Evolutionary conservation across 352 stramenopile species (phyloP).

Genomic region (Phytopythium sindhum): DNA sequence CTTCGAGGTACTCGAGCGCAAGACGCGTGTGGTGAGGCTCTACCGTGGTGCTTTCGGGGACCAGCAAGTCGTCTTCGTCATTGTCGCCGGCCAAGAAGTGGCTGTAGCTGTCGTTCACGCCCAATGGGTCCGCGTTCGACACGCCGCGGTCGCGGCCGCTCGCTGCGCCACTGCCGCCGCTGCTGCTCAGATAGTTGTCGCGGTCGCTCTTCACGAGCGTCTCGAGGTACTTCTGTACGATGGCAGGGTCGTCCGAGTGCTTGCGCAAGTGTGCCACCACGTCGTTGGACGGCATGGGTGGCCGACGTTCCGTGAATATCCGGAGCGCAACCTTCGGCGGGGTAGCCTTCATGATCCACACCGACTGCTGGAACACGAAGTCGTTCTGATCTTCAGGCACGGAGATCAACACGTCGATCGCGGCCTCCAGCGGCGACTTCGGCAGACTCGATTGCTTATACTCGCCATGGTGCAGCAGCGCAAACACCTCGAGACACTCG

Average conservation of each 20-base stretch:
- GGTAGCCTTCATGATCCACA: slow-evolving; percentile 82
- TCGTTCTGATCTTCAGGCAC: slow-evolving; percentile 73
- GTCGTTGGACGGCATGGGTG: slow-evolving; percentile 69
- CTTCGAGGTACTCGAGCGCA: slow-evolving; percentile 84
- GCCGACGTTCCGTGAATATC: slow-evolving; percentile 78
- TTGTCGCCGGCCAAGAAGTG: slow-evolving; percentile 70
- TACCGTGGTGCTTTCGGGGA: slow-evolving; percentile 28
- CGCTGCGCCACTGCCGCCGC: background rate
- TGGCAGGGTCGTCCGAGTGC: slow-evolving; percentile 64
- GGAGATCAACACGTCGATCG: slow-evolving; percentile 85
- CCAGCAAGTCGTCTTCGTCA: slow-evolving; percentile 49
- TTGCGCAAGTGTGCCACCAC: slow-evolving; percentile 75
- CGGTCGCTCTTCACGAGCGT: slow-evolving; percentile 65
- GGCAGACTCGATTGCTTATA: slow-evolving; percentile 84
- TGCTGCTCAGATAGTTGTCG: slow-evolving; percentile 18
- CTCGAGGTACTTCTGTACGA: slow-evolving; percentile 82
- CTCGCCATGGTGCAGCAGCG: slow-evolving; percentile 68
- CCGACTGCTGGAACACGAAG: slow-evolving; percentile 86
- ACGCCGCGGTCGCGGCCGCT: slow-evolving; percentile 3
- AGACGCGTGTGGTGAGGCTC: slow-evolving; percentile 82
- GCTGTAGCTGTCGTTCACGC: slow-evolving; percentile 81
- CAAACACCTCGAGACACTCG: slow-evolving; percentile 81
- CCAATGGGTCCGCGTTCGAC: slow-evolving; percentile 22
- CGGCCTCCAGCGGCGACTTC: slow-evolving; percentile 85
- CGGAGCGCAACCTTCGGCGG: slow-evolving; percentile 72